These are phyloP conservation scores for Stipa capillata DNA, from an alignment of 176 grass and related monocot genomes.

Conservation along the genomic window DNA sequence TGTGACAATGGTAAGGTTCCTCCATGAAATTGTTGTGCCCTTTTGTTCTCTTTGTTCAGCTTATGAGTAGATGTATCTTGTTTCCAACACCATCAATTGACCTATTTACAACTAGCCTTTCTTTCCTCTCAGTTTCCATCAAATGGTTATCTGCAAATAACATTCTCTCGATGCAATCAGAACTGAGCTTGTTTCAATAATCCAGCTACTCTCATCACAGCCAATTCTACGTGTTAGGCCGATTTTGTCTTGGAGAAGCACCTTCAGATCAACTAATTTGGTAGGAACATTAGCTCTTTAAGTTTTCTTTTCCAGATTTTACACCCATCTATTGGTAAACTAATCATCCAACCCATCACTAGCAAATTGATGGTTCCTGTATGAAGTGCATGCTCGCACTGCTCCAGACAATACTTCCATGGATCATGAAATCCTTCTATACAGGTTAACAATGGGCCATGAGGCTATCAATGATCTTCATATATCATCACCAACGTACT, in stretches of 20 bases:
- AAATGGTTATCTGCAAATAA: conserved; percentile 23
- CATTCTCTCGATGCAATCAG: conserved; percentile 20
- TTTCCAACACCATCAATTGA: conserved; percentile 23
- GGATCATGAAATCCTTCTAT: too few relatives aligned
- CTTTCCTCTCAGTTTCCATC: conserved; percentile 19
- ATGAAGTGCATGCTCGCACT: conserved; percentile 14
- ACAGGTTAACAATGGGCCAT: too few relatives aligned
- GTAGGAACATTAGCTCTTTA: conserved; percentile 22
- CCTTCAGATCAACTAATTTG: conserved; percentile 27
- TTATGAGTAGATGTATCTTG: conserved; percentile 27
- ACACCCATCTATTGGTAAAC: background rate
- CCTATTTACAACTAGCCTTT: conserved; percentile 28
- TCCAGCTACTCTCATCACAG: conserved; percentile 6
- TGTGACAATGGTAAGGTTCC: conserved; percentile 8
- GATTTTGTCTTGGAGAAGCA: conserved; percentile 23
- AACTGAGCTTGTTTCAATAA: conserved; percentile 12
- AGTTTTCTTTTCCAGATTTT: conserved; percentile 18
- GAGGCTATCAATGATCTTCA: too few relatives aligned
- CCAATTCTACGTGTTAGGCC: conserved; percentile 20
- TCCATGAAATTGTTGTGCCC: conserved; percentile 6
- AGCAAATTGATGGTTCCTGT: background rate
- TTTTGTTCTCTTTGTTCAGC: conserved; percentile 34
- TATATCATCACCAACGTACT: background rate
- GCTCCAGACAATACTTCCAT: too few relatives aligned
- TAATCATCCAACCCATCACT: conserved; percentile 25